phyloP scores from a whole-genome alignment of 1,139 yeast species.

The Lodderomyces metapsilosis region DNA sequence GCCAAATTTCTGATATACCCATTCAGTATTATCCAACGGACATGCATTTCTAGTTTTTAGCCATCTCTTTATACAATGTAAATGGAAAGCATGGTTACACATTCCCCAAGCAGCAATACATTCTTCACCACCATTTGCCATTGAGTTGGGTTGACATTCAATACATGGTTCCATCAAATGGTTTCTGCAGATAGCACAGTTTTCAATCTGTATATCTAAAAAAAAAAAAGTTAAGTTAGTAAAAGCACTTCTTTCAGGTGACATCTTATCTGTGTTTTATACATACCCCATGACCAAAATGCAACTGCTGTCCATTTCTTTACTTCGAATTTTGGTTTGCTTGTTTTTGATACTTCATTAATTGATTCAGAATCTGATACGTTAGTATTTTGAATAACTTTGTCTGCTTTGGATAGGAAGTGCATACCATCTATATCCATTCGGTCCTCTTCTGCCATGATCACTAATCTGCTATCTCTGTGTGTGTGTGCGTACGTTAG shows the following conservation, averaged over 20 bases:
- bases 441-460: constrained; percentile 13
- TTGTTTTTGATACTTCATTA: constrained; percentile 9
- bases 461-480: background rate
- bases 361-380: constrained; percentile 9
- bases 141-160: constrained; percentile 89
- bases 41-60: constrained; percentile 95
- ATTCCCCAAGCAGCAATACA: constrained; percentile 98
- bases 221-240: constrained; percentile 23
- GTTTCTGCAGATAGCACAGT: constrained; percentile 97
- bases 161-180: constrained; percentile 99
- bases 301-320: constrained; percentile 96
- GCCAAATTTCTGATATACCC: constrained; percentile 88
- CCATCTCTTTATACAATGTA: constrained; percentile 97
- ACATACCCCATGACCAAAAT: constrained; percentile 96
- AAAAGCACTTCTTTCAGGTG: constrained; percentile 5
- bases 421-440: constrained; percentile 16
- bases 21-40: constrained; percentile 92
- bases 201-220: constrained; percentile 80
- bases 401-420: background rate
- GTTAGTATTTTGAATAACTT: too few relatives aligned
- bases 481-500: background rate
- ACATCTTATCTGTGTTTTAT: constrained; percentile 7
- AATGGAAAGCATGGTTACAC: constrained; percentile 91
- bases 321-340: constrained; percentile 45
- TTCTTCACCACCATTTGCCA: constrained; percentile 63